These are phyloP conservation scores for Neofusicoccum cordaticola DNA, from an alignment of 2,329 filamentous ascomycete species.

Conservation along the genomic window DNA sequence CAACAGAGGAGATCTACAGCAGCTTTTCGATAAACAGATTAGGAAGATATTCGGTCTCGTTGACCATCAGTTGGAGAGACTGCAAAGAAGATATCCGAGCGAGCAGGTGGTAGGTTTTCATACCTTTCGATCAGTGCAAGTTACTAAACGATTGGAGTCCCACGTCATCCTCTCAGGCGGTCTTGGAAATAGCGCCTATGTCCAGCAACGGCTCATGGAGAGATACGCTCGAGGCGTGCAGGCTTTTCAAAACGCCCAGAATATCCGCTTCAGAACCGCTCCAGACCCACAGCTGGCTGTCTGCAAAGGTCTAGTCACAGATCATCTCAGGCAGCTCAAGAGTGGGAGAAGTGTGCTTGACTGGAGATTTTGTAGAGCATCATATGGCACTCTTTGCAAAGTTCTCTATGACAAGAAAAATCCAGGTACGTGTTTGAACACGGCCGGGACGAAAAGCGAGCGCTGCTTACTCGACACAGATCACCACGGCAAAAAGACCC, in stretches of 20 bases:
- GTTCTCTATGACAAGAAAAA: constrained; percentile 34
- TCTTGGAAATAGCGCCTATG: constrained; percentile 42
- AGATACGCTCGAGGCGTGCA: constrained; percentile 30
- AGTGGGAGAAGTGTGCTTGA: constrained; percentile 44
- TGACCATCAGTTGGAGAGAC: constrained; percentile 31
- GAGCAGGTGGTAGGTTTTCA: constrained; percentile 26
- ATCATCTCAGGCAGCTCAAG: constrained; percentile 50
- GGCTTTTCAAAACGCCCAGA: constrained; percentile 25
- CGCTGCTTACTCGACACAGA: constrained; percentile 17
- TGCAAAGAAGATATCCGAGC: constrained; percentile 28
- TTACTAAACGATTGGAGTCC: neutral
- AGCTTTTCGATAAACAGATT: constrained; percentile 37
- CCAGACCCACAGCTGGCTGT: constrained; percentile 56
- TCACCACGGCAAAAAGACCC: constrained; percentile 15
- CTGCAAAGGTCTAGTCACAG: constrained; percentile 52
- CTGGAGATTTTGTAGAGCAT: constrained; percentile 37
- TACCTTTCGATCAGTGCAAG: neutral
- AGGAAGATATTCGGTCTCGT: constrained; percentile 34
- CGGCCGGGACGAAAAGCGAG: neutral
- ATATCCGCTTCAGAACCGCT: constrained; percentile 32
- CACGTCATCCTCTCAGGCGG: constrained; percentile 45
- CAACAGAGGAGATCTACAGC: constrained; percentile 29
- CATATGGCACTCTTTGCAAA: constrained; percentile 39
- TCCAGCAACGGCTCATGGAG: constrained; percentile 34
- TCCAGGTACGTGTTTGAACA: constrained; percentile 24